phyloP scores from a whole-genome alignment of 2,329 filamentous ascomycete species.

The Lachnellula cervina region DNA sequence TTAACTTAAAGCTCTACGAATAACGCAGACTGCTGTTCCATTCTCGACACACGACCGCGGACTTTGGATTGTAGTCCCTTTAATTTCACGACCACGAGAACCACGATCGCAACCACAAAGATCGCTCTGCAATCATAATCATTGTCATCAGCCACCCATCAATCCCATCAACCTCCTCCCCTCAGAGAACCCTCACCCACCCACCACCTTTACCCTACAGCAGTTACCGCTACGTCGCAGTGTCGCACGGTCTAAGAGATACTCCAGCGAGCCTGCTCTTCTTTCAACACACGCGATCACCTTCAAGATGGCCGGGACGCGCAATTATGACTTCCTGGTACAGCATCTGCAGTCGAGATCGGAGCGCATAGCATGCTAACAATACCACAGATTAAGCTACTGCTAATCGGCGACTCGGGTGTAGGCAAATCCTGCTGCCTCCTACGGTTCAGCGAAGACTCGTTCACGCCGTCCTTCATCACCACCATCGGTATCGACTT shows the following conservation, averaged over 20 bases:
- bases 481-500: constrained; percentile 99
- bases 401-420: constrained; percentile 99
- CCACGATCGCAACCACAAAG: background rate
- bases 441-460: constrained; percentile 96
- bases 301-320: constrained; percentile 78
- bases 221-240: constrained; percentile 4
- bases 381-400: constrained; percentile 69
- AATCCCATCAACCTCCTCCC: background rate
- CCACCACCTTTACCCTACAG: constrained; percentile 8
- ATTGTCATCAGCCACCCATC: background rate
- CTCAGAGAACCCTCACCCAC: constrained; percentile 1
- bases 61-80: background rate
- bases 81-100: background rate
- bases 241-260: constrained; percentile 1
- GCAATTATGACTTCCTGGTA: constrained; percentile 99
- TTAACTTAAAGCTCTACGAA: background rate
- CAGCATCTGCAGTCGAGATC: constrained; percentile 30
- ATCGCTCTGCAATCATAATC: background rate
- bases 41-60: background rate
- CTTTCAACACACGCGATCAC: constrained; percentile 15
- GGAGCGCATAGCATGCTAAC: constrained; percentile 8
- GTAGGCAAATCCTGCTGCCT: constrained; percentile 99
- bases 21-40: background rate
- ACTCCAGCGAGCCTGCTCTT: background rate
- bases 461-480: constrained; percentile 99